Percentiles rank a stretch among this genome's conserved stretches.
These are phyloP conservation scores for Acer campestre DNA, from an alignment of 345 rosid genomes.

Conservation along the genomic window DNA sequence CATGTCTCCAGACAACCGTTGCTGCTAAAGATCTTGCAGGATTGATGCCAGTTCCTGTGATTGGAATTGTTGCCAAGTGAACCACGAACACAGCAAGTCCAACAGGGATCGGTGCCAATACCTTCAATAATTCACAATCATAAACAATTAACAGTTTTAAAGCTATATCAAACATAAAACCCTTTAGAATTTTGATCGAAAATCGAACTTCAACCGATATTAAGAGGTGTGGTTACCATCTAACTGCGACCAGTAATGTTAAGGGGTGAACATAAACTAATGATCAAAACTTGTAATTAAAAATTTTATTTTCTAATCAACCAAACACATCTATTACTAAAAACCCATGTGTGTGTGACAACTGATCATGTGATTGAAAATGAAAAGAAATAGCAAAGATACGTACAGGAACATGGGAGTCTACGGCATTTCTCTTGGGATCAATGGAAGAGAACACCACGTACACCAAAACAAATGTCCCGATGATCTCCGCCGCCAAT, in stretches of 20 bases:
- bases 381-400: background rate
- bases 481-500: background rate
- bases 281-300: too few relatives aligned
- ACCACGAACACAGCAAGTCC: background rate
- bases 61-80: background rate
- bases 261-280: too few relatives aligned
- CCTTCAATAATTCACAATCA: background rate
- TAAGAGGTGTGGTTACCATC: too few relatives aligned
- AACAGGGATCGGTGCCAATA: background rate
- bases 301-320: too few relatives aligned
- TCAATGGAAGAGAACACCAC: background rate
- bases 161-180: too few relatives aligned
- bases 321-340: too few relatives aligned
- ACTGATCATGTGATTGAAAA: background rate
- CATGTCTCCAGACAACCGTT: background rate
- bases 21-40: slow-evolving; percentile 4
- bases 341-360: too few relatives aligned
- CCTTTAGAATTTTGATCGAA: too few relatives aligned
- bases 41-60: background rate
- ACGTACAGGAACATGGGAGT: slow-evolving; percentile 6
- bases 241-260: too few relatives aligned
- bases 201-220: too few relatives aligned
- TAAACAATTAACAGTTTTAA: too few relatives aligned
- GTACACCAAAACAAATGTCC: background rate
- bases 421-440: background rate